Base-by-base conservation (phyloP, 345 rosid species). In the Reutealis trisperma region DNA sequence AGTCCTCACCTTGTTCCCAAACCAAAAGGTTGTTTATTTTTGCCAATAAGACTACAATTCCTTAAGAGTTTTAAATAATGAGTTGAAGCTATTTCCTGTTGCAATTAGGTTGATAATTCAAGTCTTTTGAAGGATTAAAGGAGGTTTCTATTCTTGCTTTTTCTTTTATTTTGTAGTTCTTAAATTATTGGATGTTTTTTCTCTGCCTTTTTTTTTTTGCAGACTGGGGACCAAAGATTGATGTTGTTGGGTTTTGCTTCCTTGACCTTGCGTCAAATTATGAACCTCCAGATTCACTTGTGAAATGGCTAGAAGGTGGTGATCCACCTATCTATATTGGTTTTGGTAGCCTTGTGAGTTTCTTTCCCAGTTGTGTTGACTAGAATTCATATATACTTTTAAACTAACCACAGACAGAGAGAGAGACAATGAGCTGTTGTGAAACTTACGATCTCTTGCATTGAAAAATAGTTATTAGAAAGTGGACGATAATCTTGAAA, bases 261-360 rank as follows among this genome's bases (percentile, higher is more conserved):
- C 90, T 90, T 69, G 90, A 90, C 80, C 93, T 90, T 49, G 93
- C 91, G 27, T 86, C 93, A 76, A 87, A 67, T 74, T 88, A 90
- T 79, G 77, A 84, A 71, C 90, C 93, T 41, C 91, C 93, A 37
- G 84, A 85, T 8, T 63, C 84, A 30, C 91, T 90, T 74, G 81
- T 77, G 51, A 22, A 85, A 55, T 90, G 90, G 90, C 86, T 90
- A 69, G 81, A 79, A 77, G 41, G 41, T 5, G 41, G 41, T 37
- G 37, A 83, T 74, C 83, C 82, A 70, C 91, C 93, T 71, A 84
- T 90, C 83, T 90, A 90, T 84, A 72, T 90, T 80, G 93, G 93
- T 78, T 90, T 90, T 45, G 93, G 93, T 71, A 90, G 93, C 84
- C 93, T 88, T 32, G 93, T 88, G 83, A 87, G 93, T 90, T 82